A percentile compares a stretch with the other conserved stretches of the same genome.
Evolutionary conservation across 1,139 yeast species (phyloP).

Genomic region (Geotrichum aggregatum): DNA sequence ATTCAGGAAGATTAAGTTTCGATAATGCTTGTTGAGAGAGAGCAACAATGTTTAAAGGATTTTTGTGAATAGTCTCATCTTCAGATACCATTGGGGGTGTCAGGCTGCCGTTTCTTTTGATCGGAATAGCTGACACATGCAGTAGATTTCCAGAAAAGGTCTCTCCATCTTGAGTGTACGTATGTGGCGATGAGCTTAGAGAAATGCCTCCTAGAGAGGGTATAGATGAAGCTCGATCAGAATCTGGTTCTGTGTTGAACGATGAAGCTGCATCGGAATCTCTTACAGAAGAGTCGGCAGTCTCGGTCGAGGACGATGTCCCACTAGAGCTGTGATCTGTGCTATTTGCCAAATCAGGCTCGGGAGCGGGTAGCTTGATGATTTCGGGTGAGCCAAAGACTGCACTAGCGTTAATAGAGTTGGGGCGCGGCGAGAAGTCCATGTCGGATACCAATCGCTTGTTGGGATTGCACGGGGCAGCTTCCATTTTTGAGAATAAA

Average conservation of each 20-base stretch:
- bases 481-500: neutral
- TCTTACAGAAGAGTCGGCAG: neutral
- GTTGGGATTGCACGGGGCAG: constrained; percentile 4
- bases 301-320: neutral
- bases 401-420: constrained; percentile 13
- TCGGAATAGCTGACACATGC: neutral
- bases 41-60: neutral
- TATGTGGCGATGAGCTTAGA: constrained; percentile 11
- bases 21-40: neutral
- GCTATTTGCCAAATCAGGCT: too few species aligned
- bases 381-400: constrained; percentile 1
- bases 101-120: neutral
- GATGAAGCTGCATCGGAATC: neutral
- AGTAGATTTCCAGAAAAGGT: neutral
- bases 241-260: neutral
- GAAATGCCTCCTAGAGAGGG: constrained; percentile 16
- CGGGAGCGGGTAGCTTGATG: neutral
- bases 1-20: neutral
- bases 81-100: constrained; percentile 6
- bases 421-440: constrained; percentile 23
- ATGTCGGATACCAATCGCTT: constrained; percentile 21
- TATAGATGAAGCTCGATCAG: constrained; percentile 1
- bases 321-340: constrained; percentile 1
- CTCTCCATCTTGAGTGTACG: neutral
- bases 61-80: constrained; percentile 5